Evolutionary conservation across 768 basidiomycete genomes (phyloP), one percentile per base, ranked within the genome.

Genomic region (Guyanaporus albipodus): DNA sequence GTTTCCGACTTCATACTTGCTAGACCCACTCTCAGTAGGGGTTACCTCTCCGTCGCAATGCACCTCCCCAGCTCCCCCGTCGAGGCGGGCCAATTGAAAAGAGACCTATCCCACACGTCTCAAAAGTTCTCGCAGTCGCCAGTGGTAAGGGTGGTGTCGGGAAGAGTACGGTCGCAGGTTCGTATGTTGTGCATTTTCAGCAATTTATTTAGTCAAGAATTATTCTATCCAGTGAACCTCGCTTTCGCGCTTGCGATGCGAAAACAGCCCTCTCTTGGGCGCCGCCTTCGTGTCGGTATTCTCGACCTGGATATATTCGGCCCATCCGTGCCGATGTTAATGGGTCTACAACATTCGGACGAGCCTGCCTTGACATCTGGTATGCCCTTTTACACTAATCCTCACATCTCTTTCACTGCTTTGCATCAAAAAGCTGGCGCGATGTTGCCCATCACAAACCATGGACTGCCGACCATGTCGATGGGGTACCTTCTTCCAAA

Each of bases 61-160:
- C 67, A 28, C 66, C 76, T 15, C 83, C 84, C 7, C 76, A 79
- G 58, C 77, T 87, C 54, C 83, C 84, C 17, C 75, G 84, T 24
- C 71, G 74, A 52, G 70, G 74, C 1, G 78, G 75, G 4, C 73
- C 73, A 1, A 72, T 79, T 21, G 66, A 72, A 48, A 85, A 81
- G 62, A 68, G 79, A 27, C 59, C 70, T 1, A 79, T 89, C 40
- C 75, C 83, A 1, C 71, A 95, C 55, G 93, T 92, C 7, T 82
- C 83, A 55, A 82, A 83, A 51, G 82, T 94, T 14, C 61, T 97
- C 4, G 85, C 79, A 2, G 91, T 97, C 0, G 88, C 92, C 8
- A 91, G 88, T 53, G 94, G 92, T 5, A 97, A 97, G 61, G 95
- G 95, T 21, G 94, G 94, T 2, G 94, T 96, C 15, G 94, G 94